These are phyloP conservation scores for Phialophora macrospora DNA, from an alignment of 2,329 filamentous ascomycete species.

Conservation along the genomic window DNA sequence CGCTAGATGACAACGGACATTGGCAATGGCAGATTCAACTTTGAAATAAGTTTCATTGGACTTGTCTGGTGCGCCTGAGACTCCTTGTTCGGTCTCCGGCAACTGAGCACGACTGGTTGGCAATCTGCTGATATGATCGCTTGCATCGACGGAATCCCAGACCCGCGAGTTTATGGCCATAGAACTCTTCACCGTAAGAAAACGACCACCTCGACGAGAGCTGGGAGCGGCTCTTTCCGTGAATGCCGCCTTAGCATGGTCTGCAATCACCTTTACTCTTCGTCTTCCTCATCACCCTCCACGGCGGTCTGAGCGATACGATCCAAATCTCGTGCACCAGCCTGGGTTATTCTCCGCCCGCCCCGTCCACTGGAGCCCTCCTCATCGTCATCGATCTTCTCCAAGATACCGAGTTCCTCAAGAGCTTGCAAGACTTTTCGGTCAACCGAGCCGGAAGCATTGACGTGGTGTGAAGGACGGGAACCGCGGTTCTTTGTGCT, in stretches of 20 bases:
- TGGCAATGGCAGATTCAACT: conserved; percentile 13
- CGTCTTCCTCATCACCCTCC: conserved; percentile 71
- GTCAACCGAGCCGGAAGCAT: conserved; percentile 93
- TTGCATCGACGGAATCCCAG: not conserved
- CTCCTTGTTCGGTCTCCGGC: conserved; percentile 23
- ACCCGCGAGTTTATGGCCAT: not conserved
- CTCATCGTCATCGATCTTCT: conserved; percentile 82
- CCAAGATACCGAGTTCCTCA: conserved; percentile 98
- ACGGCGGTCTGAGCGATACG: conserved; percentile 82
- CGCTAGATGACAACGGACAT: not conserved
- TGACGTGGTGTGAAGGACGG: conserved; percentile 90
- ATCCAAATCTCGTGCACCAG: conserved; percentile 98
- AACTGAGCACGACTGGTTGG: conserved; percentile 9
- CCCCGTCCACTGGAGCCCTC: conserved; percentile 87
- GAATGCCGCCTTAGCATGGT: conserved; percentile 6
- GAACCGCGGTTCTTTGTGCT: conserved; percentile 96
- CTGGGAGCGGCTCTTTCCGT: not conserved
- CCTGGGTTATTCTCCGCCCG: conserved; percentile 96
- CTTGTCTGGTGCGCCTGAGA: conserved; percentile 24
- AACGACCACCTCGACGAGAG: not conserved
- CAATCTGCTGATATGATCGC: conserved; percentile 8
- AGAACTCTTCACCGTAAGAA: not conserved
- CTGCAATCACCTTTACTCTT: conserved; percentile 48
- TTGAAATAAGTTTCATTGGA: conserved; percentile 33
- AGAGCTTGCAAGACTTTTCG: conserved; percentile 96